Percentiles rank a stretch among this genome's conserved stretches.
These are phyloP conservation scores for Lasiosphaeris hirsuta DNA, from an alignment of 495 filamentous ascomycete species.

Conservation along the genomic window DNA sequence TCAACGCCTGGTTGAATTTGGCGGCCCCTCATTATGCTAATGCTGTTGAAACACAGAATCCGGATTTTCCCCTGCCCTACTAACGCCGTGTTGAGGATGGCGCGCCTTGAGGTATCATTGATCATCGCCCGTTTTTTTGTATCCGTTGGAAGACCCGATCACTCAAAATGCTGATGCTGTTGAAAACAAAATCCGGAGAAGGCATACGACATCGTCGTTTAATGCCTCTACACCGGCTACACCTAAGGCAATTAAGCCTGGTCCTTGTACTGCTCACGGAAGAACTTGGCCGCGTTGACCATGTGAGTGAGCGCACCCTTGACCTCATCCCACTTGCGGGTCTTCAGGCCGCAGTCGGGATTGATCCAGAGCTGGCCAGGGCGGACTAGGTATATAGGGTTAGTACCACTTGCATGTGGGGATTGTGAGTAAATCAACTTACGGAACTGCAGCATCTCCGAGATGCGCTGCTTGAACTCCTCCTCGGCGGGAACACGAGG, in stretches of 20 bases:
- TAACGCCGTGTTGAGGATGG: constrained; percentile 37
- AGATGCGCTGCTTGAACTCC: constrained; percentile 95
- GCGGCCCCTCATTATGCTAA: constrained; percentile 32
- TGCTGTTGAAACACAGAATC: constrained; percentile 33
- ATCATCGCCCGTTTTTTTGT: constrained; percentile 28
- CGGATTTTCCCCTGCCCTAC: constrained; percentile 27
- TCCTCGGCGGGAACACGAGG: constrained; percentile 91
- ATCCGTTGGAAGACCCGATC: constrained; percentile 30
- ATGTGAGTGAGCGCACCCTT: constrained; percentile 88
- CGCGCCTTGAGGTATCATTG: constrained; percentile 35
- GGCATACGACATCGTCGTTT: constrained; percentile 19
- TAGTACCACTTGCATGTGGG: constrained; percentile 56
- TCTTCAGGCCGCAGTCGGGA: constrained; percentile 95
- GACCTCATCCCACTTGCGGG: constrained; percentile 92
- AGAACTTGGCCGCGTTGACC: constrained; percentile 95
- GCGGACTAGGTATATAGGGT: no score
- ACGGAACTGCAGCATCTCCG: constrained; percentile 91
- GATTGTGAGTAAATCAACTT: constrained; percentile 91
- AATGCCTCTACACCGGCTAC: constrained; percentile 8
- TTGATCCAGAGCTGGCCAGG: not conserved
- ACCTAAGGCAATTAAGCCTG: constrained; percentile 27
- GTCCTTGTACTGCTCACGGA: constrained; percentile 79
- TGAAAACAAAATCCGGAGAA: constrained; percentile 35
- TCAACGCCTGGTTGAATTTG: constrained; percentile 36
- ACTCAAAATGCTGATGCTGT: constrained; percentile 37